phyloP scores from a whole-genome alignment of 1,284 basidiomycete species.

The Ceraceosorus guamensis region DNA sequence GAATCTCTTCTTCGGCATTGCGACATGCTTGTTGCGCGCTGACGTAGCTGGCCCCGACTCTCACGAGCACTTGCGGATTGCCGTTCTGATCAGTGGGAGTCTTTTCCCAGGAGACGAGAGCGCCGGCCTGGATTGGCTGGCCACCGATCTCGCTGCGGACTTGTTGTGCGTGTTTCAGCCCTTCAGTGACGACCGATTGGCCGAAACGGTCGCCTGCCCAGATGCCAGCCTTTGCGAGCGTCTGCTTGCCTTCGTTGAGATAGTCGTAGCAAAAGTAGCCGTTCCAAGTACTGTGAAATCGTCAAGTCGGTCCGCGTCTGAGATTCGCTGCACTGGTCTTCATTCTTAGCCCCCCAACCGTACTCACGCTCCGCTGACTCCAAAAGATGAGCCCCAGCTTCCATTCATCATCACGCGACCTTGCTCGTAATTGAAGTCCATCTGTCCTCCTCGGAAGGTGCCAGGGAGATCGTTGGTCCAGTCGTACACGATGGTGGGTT shows the following conservation, averaged over 20 bases:
- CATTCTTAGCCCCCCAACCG: too few relatives aligned
- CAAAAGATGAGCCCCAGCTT: conserved; percentile 28
- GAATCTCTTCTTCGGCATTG: conserved; percentile 36
- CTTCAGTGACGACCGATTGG: conserved; percentile 22
- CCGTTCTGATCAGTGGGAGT: background rate
- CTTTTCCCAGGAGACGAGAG: conserved; percentile 17
- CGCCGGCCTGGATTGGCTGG: conserved; percentile 30
- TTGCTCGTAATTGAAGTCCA: conserved; percentile 19
- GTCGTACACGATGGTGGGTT: conserved; percentile 30
- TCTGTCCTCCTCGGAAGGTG: conserved; percentile 24
- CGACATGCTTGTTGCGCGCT: conserved; percentile 31
- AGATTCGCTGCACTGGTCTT: too few relatives aligned
- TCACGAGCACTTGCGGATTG: conserved; percentile 16
- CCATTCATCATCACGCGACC: conserved; percentile 32
- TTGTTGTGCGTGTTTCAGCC: conserved; percentile 20
- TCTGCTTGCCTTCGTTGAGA: conserved; percentile 22
- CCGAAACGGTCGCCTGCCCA: conserved; percentile 32
- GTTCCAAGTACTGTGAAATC: too few relatives aligned
- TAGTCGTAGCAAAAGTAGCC: conserved; percentile 34
- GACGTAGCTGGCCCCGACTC: conserved; percentile 30
- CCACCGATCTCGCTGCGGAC: conserved; percentile 12
- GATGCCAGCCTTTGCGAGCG: conserved; percentile 23
- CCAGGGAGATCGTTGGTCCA: conserved; percentile 39
- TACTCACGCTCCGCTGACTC: too few relatives aligned
- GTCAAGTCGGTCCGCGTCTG: too few relatives aligned